phyloP scores from a whole-genome alignment of 2,329 filamentous ascomycete genomes.

The Hypoxylon sp. region DNA sequence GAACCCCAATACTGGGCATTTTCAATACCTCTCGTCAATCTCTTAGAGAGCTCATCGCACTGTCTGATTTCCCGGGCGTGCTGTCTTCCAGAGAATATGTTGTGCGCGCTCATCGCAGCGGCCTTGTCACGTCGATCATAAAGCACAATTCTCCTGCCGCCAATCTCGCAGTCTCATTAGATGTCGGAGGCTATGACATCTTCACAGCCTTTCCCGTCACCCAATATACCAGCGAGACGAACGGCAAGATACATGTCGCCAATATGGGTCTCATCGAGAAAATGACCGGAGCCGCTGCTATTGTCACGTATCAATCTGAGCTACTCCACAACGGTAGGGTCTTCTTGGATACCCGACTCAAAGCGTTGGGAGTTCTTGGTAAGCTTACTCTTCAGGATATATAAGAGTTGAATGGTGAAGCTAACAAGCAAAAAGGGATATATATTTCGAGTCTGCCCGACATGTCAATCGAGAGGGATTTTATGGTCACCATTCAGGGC shows the following conservation, averaged over 20 bases:
- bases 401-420: not conserved
- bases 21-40: conserved; percentile 81
- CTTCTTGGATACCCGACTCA: conserved; percentile 76
- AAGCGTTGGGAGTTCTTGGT: conserved; percentile 83
- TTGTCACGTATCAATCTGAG: conserved; percentile 72
- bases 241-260: conserved; percentile 67
- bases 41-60: conserved; percentile 76
- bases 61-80: conserved; percentile 81
- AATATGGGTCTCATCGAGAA: conserved; percentile 85
- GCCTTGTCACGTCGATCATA: conserved; percentile 69
- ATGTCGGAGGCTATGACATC: conserved; percentile 81
- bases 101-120: conserved; percentile 78
- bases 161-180: conserved; percentile 73
- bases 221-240: conserved; percentile 63
- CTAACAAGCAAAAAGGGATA: conserved; percentile 66
- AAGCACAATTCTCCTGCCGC: conserved; percentile 59
- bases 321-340: conserved; percentile 69
- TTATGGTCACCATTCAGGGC: conserved; percentile 82
- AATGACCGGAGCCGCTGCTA: conserved; percentile 88
- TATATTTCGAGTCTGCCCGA: conserved; percentile 79
- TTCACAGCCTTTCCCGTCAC: conserved; percentile 79
- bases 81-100: conserved; percentile 72
- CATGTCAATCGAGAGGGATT: conserved; percentile 71
- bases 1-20: conserved; percentile 82
- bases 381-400: conserved; percentile 46